Percentiles rank a stretch among this genome's conserved stretches.
Conservation (phyloP, 352 stramenopile species). For the Peronospora farinosa region DNA sequence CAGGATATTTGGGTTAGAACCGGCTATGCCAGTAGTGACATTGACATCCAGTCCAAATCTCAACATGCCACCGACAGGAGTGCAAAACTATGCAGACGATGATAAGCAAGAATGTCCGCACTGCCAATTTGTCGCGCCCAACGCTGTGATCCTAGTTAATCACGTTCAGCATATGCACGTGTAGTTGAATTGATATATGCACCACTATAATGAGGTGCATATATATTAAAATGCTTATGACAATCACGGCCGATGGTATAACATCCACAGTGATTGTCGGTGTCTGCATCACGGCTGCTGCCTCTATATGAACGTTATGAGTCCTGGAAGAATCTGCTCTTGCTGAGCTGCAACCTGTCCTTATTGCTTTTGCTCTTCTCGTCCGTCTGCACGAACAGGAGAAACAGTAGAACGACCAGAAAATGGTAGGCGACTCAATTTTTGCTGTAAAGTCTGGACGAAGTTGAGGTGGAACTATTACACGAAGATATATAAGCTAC, state of each 20-base stretch:
- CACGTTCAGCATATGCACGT: constrained; percentile 65
- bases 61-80: constrained; percentile 8
- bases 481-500: too few species aligned
- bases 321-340: too few species aligned
- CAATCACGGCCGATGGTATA: neutral
- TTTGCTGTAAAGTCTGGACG: too few species aligned
- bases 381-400: too few species aligned
- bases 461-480: too few species aligned
- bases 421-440: too few species aligned
- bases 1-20: constrained; percentile 25
- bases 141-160: constrained; percentile 70
- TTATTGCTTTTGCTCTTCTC: too few species aligned
- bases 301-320: too few species aligned
- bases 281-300: neutral
- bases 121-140: constrained; percentile 45
- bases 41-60: constrained; percentile 6
- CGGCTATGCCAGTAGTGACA: constrained; percentile 18
- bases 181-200: neutral
- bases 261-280: neutral
- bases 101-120: constrained; percentile 54
- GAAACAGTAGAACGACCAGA: too few species aligned
- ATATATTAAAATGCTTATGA: too few species aligned
- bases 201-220: constrained; percentile 10
- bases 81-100: constrained; percentile 5
- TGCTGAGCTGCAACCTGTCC: too few species aligned